Percentiles rank a stretch among this genome's conserved stretches.
Conservation (phyloP, 225 moss, liverwort and hornwort species). For the Rhytidiadelphus loreus region DNA sequence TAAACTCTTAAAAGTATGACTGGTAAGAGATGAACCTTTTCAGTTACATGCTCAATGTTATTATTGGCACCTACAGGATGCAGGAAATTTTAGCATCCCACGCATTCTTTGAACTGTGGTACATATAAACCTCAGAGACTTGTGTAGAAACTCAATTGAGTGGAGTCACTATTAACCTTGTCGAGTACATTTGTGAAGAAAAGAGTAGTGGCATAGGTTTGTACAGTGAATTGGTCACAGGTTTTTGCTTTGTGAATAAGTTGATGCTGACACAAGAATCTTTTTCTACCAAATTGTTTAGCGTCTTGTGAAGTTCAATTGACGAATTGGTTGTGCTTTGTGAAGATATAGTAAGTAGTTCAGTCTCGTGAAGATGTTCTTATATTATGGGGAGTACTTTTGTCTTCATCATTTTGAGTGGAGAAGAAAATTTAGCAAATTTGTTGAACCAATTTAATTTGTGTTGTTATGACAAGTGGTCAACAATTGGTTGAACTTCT, state of each 20-base stretch:
- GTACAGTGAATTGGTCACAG: background rate
- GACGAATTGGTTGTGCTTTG: background rate
- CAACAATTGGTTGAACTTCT: background rate
- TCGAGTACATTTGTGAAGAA: background rate
- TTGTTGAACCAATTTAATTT: background rate
- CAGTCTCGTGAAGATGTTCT: rapidly evolving
- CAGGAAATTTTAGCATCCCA: background rate
- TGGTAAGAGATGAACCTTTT: background rate
- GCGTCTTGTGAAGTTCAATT: background rate
- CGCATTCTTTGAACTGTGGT: background rate
- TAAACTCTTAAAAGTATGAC: background rate
- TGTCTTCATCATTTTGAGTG: background rate
- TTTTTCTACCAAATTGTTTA: background rate
- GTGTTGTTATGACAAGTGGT: rapidly evolving
- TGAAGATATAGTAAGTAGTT: background rate
- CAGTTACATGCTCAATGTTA: background rate
- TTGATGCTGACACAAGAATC: background rate
- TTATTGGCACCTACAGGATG: background rate
- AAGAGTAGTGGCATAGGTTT: background rate
- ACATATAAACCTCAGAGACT: background rate
- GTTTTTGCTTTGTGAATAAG: background rate
- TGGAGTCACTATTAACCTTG: background rate
- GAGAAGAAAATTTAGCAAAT: background rate
- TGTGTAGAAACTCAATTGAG: background rate
- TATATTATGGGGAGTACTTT: background rate